Evolutionary conservation across 2,329 filamentous ascomycete genomes (phyloP).

Genomic region (Hypoxylon sp.): DNA sequence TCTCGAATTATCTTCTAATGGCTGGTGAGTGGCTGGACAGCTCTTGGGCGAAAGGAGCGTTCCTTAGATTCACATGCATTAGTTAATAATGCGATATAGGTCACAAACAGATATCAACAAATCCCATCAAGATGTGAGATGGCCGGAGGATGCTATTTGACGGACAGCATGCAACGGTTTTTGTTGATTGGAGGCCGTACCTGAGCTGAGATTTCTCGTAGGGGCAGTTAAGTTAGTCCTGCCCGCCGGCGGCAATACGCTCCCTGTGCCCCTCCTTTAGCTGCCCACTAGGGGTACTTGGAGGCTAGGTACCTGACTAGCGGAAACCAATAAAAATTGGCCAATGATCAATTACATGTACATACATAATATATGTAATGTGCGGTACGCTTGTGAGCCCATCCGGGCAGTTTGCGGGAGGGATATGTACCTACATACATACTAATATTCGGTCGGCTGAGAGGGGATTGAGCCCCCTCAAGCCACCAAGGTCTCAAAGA

Average conservation of each 20-base stretch:
- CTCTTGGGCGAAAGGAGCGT: not conserved
- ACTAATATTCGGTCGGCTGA: slow-evolving; percentile 5
- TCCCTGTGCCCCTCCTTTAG: slow-evolving; percentile 25
- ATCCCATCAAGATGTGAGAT: slow-evolving; percentile 13
- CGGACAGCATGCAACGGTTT: not conserved
- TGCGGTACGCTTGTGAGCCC: slow-evolving; percentile 20
- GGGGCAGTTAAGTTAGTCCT: slow-evolving; percentile 10
- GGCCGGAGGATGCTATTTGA: slow-evolving; percentile 18
- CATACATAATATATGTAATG: too few relatives aligned
- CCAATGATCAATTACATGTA: slow-evolving; percentile 27
- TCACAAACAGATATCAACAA: slow-evolving; percentile 14
- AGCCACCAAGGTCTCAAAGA: slow-evolving; percentile 1
- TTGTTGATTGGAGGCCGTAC: slow-evolving; percentile 34
- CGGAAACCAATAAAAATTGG: slow-evolving; percentile 13
- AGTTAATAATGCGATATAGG: slow-evolving; percentile 8
- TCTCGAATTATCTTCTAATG: slow-evolving; percentile 7
- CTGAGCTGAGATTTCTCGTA: slow-evolving; percentile 33
- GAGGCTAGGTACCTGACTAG: slow-evolving; percentile 27
- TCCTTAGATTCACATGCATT: slow-evolving; percentile 21
- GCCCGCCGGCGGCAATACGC: slow-evolving; percentile 30
- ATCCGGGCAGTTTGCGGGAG: slow-evolving; percentile 10
- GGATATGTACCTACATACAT: not conserved
- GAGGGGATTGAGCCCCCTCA: slow-evolving; percentile 14
- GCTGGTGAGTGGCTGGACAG: not conserved
- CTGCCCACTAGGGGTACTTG: slow-evolving; percentile 26